Conservation (phyloP, 495 filamentous ascomycete genomes). For the Penicillium tannophilum region DNA sequence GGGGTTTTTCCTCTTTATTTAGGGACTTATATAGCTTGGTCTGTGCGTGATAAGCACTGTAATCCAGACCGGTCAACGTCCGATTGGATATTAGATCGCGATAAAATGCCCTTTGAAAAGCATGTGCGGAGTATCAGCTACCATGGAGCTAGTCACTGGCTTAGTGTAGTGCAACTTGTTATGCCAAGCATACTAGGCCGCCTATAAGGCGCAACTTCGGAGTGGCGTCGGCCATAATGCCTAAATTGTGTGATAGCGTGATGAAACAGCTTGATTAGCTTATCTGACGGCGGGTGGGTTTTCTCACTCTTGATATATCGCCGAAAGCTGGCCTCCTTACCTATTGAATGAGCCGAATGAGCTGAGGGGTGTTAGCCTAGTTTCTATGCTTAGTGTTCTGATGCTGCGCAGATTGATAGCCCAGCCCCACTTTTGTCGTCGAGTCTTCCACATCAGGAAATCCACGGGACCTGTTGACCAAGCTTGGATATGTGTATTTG, state of each 20-base stretch:
- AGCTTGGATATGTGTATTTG: too few species aligned
- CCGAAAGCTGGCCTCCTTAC: not conserved
- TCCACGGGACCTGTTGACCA: too few species aligned
- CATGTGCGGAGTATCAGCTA: not conserved
- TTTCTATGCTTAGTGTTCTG: too few species aligned
- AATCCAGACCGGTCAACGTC: not conserved
- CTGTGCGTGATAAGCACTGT: not conserved
- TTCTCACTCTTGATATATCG: not conserved
- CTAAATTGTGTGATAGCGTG: constrained; percentile 11
- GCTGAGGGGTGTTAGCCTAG: not conserved
- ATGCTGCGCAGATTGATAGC: too few species aligned
- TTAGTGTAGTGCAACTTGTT: not conserved
- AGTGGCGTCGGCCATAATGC: constrained; percentile 7
- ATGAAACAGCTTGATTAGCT: constrained; percentile 7
- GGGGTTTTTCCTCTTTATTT: not conserved
- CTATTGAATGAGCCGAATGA: not conserved
- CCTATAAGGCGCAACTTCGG: constrained; percentile 13
- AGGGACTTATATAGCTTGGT: not conserved
- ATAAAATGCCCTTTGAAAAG: not conserved
- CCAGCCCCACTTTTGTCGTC: too few species aligned
- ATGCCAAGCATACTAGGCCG: not conserved
- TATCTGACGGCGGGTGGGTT: not conserved
- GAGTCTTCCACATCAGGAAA: too few species aligned
- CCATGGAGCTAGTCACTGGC: not conserved
- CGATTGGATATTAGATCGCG: not conserved